Evolutionary conservation across 306 rosid genomes (phyloP), one percentile per base, ranked within the genome.

Genomic region (Abrus precatorius): DNA sequence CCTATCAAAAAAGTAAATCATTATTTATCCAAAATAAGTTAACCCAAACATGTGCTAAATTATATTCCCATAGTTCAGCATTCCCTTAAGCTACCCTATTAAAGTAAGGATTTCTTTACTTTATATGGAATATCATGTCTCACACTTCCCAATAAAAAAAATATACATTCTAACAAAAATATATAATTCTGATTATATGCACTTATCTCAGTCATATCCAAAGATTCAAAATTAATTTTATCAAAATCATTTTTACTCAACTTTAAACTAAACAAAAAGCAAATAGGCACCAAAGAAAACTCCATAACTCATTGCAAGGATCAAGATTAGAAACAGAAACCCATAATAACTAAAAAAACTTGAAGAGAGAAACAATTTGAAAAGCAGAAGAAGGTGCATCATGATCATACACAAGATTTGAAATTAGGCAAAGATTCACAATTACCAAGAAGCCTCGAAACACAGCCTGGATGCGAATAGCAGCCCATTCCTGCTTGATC

Each of bases 391-490:
- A 20, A 20, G 20, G 20, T 3, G 45, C 64, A 78, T 44, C 65
- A 82, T 69, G 12, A 45, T 63, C 2, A 33, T 30, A 50, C 69
- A 70, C 34, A 64, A 65, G 7, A 1, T 10, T 76, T 27, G 44
- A 75, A 85, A 78, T 56, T 34, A 65, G 41, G 6, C 0, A 13
- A 76, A 60, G 66, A 36, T 43, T 33, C 0, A 10, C 2, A 66
- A 64, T 60, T 76, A 93, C 98, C 94, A 95, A 81, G 83, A 93
- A 88, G 69, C 94, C 90, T 13, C 96, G 89, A 79, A 95, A 95
- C 45, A 89, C 69, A 5, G 98, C 80, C 72, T 95, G 99, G 77
- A 93, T 90, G 2, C 93, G 93, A 75, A 90, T 85, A 2, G 97
- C 90, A 75, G 98, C 95, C 98, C 97, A 87, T 78, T 93, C 93